Conservation (phyloP, 331 rosid genomes). For the Pyracantha coccinea region DNA sequence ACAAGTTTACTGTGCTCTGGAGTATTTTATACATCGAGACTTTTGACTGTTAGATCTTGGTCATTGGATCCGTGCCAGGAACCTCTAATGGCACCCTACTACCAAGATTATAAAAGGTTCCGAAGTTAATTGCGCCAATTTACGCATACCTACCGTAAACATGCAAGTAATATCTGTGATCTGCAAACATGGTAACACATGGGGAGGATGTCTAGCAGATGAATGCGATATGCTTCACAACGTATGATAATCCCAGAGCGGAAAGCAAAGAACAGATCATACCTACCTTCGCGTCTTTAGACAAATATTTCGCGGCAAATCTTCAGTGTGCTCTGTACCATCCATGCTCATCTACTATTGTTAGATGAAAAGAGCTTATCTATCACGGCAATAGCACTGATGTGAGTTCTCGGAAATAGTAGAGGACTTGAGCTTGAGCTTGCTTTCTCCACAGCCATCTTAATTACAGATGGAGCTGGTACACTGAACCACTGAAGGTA, state of each 20-base stretch:
- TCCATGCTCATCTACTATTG: neutral
- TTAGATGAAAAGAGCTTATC: slow-evolving; percentile 41
- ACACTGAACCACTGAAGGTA: slow-evolving; percentile 86
- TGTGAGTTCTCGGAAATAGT: slow-evolving; percentile 64
- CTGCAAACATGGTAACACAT: no score
- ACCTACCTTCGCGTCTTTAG: slow-evolving; percentile 1
- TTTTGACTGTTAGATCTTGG: no score
- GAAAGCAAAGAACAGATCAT: neutral
- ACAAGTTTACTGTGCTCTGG: no score
- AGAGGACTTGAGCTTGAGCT: slow-evolving; percentile 49
- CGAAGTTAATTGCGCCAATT: neutral
- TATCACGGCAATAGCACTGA: slow-evolving; percentile 47
- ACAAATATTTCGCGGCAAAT: neutral
- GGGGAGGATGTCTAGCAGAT: neutral
- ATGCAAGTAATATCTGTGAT: no score
- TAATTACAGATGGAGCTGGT: slow-evolving; percentile 58
- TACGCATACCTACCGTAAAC: neutral
- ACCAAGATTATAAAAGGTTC: neutral
- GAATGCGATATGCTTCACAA: neutral
- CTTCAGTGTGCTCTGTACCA: neutral
- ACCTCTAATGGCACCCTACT: neutral
- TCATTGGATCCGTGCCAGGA: no score
- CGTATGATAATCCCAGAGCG: neutral
- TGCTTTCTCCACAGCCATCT: slow-evolving; percentile 37
- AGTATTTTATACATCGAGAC: no score